A percentile compares a stretch with the other conserved stretches of the same genome.
phyloP scores from a whole-genome alignment of 345 rosid genomes.

The Aegle marmelos region DNA sequence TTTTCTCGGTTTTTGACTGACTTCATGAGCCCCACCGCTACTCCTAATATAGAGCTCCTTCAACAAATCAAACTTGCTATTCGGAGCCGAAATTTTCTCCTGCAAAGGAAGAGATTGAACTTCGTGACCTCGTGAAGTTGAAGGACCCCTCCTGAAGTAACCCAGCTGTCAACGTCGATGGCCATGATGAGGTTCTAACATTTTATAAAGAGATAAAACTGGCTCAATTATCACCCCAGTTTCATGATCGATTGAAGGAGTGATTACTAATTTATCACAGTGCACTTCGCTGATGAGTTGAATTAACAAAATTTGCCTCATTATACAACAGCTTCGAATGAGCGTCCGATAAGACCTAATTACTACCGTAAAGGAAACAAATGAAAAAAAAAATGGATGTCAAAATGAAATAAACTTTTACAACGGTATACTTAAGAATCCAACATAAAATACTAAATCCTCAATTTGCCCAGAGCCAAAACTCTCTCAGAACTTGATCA shows the following conservation, averaged over 20 bases:
- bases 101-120: conserved; percentile 4
- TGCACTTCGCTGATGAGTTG: neutral
- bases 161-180: neutral
- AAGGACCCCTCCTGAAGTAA: conserved; percentile 13
- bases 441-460: conserved; percentile 1
- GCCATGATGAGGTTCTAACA: neutral
- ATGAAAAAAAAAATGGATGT: neutral
- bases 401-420: neutral
- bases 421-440: neutral
- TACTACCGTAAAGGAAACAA: neutral
- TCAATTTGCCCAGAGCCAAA: neutral
- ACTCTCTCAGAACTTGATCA: conserved; percentile 37
- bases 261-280: neutral
- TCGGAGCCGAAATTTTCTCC: neutral
- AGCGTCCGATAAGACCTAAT: neutral
- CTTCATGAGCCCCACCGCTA: neutral
- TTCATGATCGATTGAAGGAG: neutral
- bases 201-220: conserved; percentile 1
- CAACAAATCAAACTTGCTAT: no score
- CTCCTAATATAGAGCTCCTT: neutral
- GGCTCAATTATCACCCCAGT: neutral
- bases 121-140: neutral
- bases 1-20: conserved; percentile 13
- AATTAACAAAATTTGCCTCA: conserved; percentile 9
- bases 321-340: neutral